A percentile compares a stretch with the other conserved stretches of the same genome.
phyloP scores from a whole-genome alignment of 2,329 filamentous ascomycete genomes.

The Rasamsonia emersonii region DNA sequence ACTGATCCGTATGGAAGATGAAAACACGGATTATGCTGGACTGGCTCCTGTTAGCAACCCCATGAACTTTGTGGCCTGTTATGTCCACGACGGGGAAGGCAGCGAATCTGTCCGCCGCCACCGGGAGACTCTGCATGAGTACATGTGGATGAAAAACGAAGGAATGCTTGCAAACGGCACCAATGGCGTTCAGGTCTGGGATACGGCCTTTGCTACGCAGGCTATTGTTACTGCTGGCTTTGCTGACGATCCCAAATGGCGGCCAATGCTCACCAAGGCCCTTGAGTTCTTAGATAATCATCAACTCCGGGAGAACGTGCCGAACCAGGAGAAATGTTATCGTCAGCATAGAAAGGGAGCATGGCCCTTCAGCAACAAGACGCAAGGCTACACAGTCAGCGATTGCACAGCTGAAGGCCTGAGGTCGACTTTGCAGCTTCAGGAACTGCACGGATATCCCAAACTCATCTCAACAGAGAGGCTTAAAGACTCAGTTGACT shows the following conservation, averaged over 20 bases:
- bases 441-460: slow-evolving; percentile 68
- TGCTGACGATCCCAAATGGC: slow-evolving; percentile 67
- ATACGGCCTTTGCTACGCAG: slow-evolving; percentile 85
- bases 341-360: slow-evolving; percentile 85
- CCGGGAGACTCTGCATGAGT: slow-evolving; percentile 73
- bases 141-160: slow-evolving; percentile 82
- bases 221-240: slow-evolving; percentile 71
- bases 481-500: slow-evolving; percentile 81
- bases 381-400: slow-evolving; percentile 89
- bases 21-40: slow-evolving; percentile 79
- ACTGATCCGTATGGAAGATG: slow-evolving; percentile 81
- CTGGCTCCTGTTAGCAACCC: slow-evolving; percentile 83
- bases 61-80: slow-evolving; percentile 84
- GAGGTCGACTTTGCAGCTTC: slow-evolving; percentile 76
- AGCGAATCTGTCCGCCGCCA: slow-evolving; percentile 65
- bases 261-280: slow-evolving; percentile 72
- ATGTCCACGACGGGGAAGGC: slow-evolving; percentile 72
- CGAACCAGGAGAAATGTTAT: slow-evolving; percentile 71
- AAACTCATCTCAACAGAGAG: slow-evolving; percentile 65
- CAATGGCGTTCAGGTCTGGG: slow-evolving; percentile 97
- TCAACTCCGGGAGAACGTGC: slow-evolving; percentile 77
- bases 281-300: slow-evolving; percentile 82
- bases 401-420: slow-evolving; percentile 90
- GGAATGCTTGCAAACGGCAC: slow-evolving; percentile 94
- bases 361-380: slow-evolving; percentile 90